phyloP scores from a whole-genome alignment of 2,329 filamentous ascomycete genomes.

The Pseudocercospora musae region DNA sequence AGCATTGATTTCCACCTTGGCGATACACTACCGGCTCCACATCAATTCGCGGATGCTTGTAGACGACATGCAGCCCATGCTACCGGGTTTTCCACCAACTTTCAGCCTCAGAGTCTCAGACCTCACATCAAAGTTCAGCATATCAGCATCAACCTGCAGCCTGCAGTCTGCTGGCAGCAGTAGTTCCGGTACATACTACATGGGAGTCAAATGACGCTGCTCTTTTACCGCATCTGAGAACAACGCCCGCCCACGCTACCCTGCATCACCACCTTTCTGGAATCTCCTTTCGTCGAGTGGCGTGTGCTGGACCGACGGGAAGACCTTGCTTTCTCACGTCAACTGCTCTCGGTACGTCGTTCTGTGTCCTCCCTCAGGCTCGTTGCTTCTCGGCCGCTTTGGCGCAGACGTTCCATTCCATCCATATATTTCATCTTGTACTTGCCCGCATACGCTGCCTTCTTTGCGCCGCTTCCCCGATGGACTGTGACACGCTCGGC shows the following conservation, averaged over 20 bases:
- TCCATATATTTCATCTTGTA: not conserved
- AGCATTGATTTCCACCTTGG: not conserved
- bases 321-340: not conserved
- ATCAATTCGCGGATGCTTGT: not conserved
- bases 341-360: conserved; percentile 3
- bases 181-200: conserved; percentile 11
- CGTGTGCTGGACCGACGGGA: not conserved
- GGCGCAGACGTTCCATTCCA: not conserved
- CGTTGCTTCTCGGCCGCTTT: not conserved
- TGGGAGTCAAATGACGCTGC: not conserved
- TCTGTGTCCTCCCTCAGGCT: not conserved
- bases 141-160: conserved; percentile 8
- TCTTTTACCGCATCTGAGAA: conserved; percentile 3
- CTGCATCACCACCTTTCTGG: not conserved
- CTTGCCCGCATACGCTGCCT: not conserved
- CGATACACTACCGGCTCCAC: not conserved
- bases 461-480: not conserved
- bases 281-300: not conserved
- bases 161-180: not conserved
- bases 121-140: not conserved
- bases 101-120: conserved; percentile 10
- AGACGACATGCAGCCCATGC: conserved; percentile 3
- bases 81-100: conserved; percentile 6
- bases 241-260: not conserved
- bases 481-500: conserved; percentile 5